Evolutionary conservation across 2,329 filamentous ascomycete genomes (phyloP), one percentile per base, ranked within the genome.

Genomic region (Cladophialophora psammophila): DNA sequence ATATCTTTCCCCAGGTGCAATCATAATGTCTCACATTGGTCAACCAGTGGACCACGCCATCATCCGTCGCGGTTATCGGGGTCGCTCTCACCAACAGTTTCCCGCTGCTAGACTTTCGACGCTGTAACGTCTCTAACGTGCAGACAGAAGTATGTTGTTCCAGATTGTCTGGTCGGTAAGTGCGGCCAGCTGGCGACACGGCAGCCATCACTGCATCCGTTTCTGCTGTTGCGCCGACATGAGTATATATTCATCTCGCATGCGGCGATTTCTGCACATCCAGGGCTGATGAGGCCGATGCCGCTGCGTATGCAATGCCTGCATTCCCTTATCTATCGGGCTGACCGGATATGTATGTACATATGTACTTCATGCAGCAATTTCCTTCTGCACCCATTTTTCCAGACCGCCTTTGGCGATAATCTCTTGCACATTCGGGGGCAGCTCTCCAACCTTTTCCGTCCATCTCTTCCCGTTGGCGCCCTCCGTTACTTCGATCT

Each of bases 391-490:
- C 9, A 95, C 91, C 93, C 92, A 96, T 70, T 88, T 90, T 83
- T 94, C 91, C 67, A 96, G 76, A 0, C 93, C 93, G 2, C 92
- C 92, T 58, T 85, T 79, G 0, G 91, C 90, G 74, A 94, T 92
- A 64, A 94, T 93, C 75, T 91, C 91, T 78, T 97, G 93, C 63
- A 97, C 91, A 75, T 94, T 96, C 0, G 91, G 88, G 13, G 92
- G 91, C 69, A 96, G 77, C 81, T 95, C 91, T 7, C 91, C 91
- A 0, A 96, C 92, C 80, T 90, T 92, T 76, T 95, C 87, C 59
- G 83, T 90, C 93, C 92, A 97, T 42, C 80, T 86, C 64, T 83
- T 76, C 0, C 91, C 91, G 54, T 84, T 83, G 63, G 87, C 80
- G 1, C 89, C 89, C 80, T 96, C 91, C 20, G 86, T 86, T 0